phyloP scores from a whole-genome alignment of 1,139 yeast species.

The Hyphopichia fennica region DNA sequence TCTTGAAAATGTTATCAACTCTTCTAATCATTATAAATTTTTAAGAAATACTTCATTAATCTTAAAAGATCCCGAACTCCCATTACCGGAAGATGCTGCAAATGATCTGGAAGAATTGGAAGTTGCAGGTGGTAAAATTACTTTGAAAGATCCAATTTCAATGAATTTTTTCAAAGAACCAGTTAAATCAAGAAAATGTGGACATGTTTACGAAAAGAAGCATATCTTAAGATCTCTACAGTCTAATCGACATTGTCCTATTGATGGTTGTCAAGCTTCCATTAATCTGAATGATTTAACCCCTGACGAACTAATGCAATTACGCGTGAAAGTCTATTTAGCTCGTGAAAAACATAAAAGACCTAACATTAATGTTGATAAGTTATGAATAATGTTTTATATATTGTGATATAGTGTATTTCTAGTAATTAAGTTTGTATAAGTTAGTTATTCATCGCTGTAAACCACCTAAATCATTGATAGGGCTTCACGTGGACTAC shows the following conservation, averaged over 20 bases:
- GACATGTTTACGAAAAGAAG: slow-evolving; percentile 58
- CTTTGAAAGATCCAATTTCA: slow-evolving; percentile 66
- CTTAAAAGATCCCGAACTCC: slow-evolving; percentile 39
- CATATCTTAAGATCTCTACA: slow-evolving; percentile 37
- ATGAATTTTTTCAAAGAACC: slow-evolving; percentile 52
- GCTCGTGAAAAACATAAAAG: slow-evolving; percentile 8
- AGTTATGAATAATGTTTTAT: background rate
- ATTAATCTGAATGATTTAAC: slow-evolving; percentile 30
- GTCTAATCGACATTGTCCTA: slow-evolving; percentile 38
- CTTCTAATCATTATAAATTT: slow-evolving; percentile 15
- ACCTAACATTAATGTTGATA: slow-evolving; percentile 1
- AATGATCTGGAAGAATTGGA: slow-evolving; percentile 55
- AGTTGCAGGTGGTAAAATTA: slow-evolving; percentile 66
- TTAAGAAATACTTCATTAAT: slow-evolving; percentile 29
- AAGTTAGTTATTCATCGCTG: background rate
- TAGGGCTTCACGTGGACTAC: background rate
- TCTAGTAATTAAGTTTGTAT: background rate
- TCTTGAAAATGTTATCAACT: slow-evolving; percentile 3
- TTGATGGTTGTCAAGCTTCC: slow-evolving; percentile 44
- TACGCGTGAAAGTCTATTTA: slow-evolving; percentile 46
- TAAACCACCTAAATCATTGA: background rate
- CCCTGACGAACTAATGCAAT: slow-evolving; percentile 48
- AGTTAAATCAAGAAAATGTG: slow-evolving; percentile 51
- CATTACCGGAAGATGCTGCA: slow-evolving; percentile 47
- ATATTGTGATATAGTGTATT: background rate